Base-by-base conservation (phyloP, 106 monocot genomes). In the Dendrobium officinale region DNA sequence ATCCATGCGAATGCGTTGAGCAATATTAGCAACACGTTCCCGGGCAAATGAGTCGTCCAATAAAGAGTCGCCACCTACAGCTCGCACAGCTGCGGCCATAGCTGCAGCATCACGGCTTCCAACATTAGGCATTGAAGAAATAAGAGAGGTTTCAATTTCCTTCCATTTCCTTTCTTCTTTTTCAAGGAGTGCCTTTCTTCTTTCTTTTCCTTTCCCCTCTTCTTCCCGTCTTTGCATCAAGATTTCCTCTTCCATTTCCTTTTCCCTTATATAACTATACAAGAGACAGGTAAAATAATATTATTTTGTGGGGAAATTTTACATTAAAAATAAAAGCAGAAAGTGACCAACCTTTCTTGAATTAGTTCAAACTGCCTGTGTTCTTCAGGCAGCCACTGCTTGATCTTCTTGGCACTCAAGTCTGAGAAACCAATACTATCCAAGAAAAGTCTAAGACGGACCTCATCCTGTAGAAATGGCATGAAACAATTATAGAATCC, bases 331-430 rank as follows among this genome's bases (percentile, higher is more conserved):
- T 54, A 42, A 75, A 80, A 37, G 22, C 55, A 42, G 18, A 72
- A 27, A 77, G 7, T 59, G 37, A 68, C 73, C 5, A 48, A 98
- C 98, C 98, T 98, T 84, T 98, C 98, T 79, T 98, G 98, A 79
- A 95, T 95, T 48, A 92, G 80, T 75, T 98, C 98, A 84, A 98
- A 98, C 70, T 98, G 98, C 55, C 88, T 86, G 4, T 94, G 89
- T 55, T 98, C 98, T 85, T 98, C 98, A 73, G 95, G 95, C 89
- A 98, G 88, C 98, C 98, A 98, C 81, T 95, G 95, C 84, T 98
- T 98, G 47, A 98, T 98, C 81, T 95, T 88, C 77, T 94, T 95
- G 72, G 98, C 98, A 88, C 95, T 95, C 77, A 98, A 78, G 84
- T 98, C 91, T 67, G 98, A 92, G 37, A 98, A 89, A 40, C 98